Percentiles rank a stretch among this genome's conserved stretches.
Conservation (phyloP, 805 yeast genomes). For the Kurtzmaniella cleridarum region DNA sequence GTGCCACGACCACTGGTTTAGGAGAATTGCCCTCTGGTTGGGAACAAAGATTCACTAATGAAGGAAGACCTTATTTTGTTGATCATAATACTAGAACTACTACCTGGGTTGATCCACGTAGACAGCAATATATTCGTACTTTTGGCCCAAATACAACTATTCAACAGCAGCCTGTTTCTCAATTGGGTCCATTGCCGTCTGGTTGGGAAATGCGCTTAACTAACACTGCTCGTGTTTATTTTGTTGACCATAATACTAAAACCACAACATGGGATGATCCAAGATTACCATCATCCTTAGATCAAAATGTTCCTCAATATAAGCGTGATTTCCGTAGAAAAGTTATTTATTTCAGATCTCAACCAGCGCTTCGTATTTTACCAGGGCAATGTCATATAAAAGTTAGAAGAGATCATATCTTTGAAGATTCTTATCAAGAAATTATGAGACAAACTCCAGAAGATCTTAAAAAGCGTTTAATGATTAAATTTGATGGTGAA, state of each 20-base stretch:
- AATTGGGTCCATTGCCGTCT: constrained; percentile 94
- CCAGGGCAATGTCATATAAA: constrained; percentile 99
- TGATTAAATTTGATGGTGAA: constrained; percentile 98
- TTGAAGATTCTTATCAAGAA: constrained; percentile 97
- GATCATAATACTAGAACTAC: constrained; percentile 99
- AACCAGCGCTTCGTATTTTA: constrained; percentile 92
- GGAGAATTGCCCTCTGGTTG: constrained; percentile 98
- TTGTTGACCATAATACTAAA: constrained; percentile 98
- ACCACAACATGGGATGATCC: constrained; percentile 99
- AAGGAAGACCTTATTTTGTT: constrained; percentile 96
- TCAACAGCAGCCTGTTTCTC: constrained; percentile 97
- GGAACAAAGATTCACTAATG: constrained; percentile 98
- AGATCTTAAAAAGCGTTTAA: constrained; percentile 92
- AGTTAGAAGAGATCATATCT: constrained; percentile 92
- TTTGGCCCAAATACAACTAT: constrained; percentile 88
- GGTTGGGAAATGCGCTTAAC: constrained; percentile 99
- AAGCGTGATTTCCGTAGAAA: constrained; percentile 98
- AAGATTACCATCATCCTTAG: constrained; percentile 92
- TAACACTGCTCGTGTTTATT: constrained; percentile 96
- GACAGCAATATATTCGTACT: constrained; percentile 96
- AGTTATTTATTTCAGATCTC: constrained; percentile 95
- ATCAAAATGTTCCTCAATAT: constrained; percentile 98
- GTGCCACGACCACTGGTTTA: constrained; percentile 90
- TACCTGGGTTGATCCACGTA: constrained; percentile 99
- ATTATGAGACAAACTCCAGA: constrained; percentile 98